Conservation (phyloP, 129 eudicot species). For the Apium graveolens region DNA sequence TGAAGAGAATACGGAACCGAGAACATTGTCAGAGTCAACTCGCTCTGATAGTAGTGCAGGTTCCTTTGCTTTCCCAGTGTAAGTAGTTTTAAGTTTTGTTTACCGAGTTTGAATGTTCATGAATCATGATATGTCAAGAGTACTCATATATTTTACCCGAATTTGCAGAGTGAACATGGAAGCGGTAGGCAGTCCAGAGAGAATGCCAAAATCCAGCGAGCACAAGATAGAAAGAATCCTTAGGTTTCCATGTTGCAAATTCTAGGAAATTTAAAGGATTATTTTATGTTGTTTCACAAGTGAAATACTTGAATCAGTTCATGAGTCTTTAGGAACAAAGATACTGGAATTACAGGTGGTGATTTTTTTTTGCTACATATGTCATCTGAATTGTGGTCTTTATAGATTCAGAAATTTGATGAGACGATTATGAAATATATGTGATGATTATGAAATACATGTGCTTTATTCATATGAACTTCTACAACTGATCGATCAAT, state of each 20-base stretch:
- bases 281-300: neutral
- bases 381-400: neutral
- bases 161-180: neutral
- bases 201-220: conserved; percentile 18
- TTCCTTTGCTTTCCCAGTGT: conserved; percentile 1
- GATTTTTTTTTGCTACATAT: neutral
- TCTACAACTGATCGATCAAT: neutral
- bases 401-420: neutral
- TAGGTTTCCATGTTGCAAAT: conserved; percentile 45
- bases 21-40: conserved; percentile 36
- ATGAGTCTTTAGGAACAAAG: neutral
- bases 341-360: neutral
- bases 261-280: conserved; percentile 11
- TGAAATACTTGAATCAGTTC: neutral
- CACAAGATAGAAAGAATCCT: neutral
- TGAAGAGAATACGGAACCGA: conserved; percentile 20
- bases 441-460: neutral
- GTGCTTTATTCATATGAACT: neutral
- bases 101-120: neutral
- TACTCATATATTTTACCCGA: neutral
- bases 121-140: neutral
- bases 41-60: conserved; percentile 13
- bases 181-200: neutral
- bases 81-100: neutral
- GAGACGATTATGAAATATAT: neutral